phyloP scores from a whole-genome alignment of 1,139 yeast species.

The Taphrina sp. region DNA sequence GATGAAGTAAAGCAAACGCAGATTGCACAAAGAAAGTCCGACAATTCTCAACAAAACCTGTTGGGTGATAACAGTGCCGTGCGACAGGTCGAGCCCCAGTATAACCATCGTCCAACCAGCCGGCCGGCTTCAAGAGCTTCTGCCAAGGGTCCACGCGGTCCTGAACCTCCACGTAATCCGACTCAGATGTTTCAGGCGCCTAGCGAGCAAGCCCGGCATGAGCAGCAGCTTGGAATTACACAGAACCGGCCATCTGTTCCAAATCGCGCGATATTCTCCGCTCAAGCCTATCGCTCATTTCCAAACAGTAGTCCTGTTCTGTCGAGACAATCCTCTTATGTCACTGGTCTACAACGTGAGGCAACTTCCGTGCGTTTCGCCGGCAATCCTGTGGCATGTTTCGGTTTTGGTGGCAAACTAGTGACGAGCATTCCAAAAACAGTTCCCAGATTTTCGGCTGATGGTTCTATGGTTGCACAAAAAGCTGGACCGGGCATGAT shows the following conservation, averaged over 20 bases:
- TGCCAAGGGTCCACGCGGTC: too few relatives aligned
- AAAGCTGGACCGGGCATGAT: constrained; percentile 9
- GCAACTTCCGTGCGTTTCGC: background rate
- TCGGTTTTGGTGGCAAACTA: constrained; percentile 57
- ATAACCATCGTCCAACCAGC: too few relatives aligned
- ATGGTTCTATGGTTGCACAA: constrained; percentile 9
- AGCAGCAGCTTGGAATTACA: too few relatives aligned
- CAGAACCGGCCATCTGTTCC: constrained; percentile 1
- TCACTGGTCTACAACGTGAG: too few relatives aligned
- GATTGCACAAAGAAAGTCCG: background rate
- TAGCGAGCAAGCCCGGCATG: background rate
- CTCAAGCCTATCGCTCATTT: constrained; percentile 10
- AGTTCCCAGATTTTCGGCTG: constrained; percentile 10
- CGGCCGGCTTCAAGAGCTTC: too few relatives aligned
- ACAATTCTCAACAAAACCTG: too few relatives aligned
- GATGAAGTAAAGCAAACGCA: constrained; percentile 7
- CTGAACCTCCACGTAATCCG: constrained; percentile 25
- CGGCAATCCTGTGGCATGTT: constrained; percentile 53
- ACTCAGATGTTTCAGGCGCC: background rate
- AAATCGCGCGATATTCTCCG: constrained; percentile 3
- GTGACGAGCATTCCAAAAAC: constrained; percentile 50
- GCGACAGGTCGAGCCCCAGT: too few relatives aligned
- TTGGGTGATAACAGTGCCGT: too few relatives aligned
- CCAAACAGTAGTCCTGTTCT: too few relatives aligned
- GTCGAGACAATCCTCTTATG: too few relatives aligned